Evolutionary conservation across 192 early-diverging fungal genomes (phyloP).

Genomic region (Coemansia sp.): DNA sequence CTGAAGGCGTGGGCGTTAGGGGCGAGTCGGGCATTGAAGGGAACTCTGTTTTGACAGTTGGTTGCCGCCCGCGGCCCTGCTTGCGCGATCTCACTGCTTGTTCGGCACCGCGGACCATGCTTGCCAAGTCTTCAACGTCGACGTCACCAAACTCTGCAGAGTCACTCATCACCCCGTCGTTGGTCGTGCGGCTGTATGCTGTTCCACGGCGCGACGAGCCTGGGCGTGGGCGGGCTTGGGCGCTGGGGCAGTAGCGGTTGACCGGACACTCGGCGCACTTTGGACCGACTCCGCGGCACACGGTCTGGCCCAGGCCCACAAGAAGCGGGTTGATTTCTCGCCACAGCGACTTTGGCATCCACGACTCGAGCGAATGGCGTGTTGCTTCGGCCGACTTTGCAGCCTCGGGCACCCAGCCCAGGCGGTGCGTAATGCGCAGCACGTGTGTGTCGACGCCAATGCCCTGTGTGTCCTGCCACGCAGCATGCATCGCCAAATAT

Average conservation of each 20-base stretch:
- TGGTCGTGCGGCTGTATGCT: slow-evolving; percentile 13
- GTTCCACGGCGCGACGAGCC: slow-evolving; percentile 8
- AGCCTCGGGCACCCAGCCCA: slow-evolving; percentile 82
- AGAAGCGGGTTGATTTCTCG: slow-evolving; percentile 82
- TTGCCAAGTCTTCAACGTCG: slow-evolving; percentile 49
- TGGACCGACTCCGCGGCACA: slow-evolving; percentile 74
- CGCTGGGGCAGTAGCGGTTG: slow-evolving; percentile 62
- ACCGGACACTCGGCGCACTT: slow-evolving; percentile 82
- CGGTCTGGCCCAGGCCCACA: slow-evolving; percentile 89
- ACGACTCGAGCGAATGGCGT: slow-evolving; percentile 67
- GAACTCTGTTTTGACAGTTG: slow-evolving; percentile 8
- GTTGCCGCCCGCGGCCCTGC: slow-evolving; percentile 33
- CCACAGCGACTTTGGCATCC: slow-evolving; percentile 86
- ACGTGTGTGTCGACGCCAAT: slow-evolving; percentile 98
- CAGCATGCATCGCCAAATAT: slow-evolving; percentile 77
- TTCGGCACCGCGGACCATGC: slow-evolving; percentile 49
- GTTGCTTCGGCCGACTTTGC: slow-evolving; percentile 80
- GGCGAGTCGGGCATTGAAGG: slow-evolving; percentile 45
- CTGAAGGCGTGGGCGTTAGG: neutral
- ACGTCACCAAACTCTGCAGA: slow-evolving; percentile 37
- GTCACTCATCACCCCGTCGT: slow-evolving; percentile 28
- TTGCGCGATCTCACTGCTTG: slow-evolving; percentile 50
- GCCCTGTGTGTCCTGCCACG: slow-evolving; percentile 82
- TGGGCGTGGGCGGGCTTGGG: slow-evolving; percentile 12
- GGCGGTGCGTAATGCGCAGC: slow-evolving; percentile 81